Conservation (phyloP, 495 filamentous ascomycete genomes). For the Thermothielavioides terrestris region DNA sequence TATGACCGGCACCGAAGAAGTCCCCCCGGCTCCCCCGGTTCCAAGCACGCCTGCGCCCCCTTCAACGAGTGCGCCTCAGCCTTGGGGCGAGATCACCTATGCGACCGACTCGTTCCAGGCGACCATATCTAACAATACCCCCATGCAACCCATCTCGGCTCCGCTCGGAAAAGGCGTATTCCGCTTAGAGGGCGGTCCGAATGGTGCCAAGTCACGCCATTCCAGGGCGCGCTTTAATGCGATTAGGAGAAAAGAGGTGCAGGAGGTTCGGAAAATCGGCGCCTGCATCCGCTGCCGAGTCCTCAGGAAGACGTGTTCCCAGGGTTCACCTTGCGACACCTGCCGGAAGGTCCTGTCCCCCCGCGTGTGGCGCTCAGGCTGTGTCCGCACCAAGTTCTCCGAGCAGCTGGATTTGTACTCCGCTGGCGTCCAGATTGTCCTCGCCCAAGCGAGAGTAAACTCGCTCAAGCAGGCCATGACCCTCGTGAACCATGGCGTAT, state of each 20-base stretch:
- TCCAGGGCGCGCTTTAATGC: constrained; percentile 60
- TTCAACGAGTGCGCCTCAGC: constrained; percentile 16
- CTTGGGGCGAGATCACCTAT: constrained; percentile 41
- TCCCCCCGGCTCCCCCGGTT: background rate
- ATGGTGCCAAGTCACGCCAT: constrained; percentile 31
- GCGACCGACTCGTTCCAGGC: constrained; percentile 27
- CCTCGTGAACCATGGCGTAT: constrained; percentile 48
- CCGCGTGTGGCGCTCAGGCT: constrained; percentile 71
- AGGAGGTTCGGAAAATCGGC: constrained; percentile 68
- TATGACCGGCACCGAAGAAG: constrained; percentile 8
- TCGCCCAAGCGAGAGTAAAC: constrained; percentile 58
- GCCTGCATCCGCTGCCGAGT: constrained; percentile 83
- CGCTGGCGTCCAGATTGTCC: constrained; percentile 58
- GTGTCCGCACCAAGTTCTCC: constrained; percentile 64
- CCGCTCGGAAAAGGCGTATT: constrained; percentile 31
- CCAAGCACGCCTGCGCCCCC: constrained; percentile 7
- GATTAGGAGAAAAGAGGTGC: constrained; percentile 64
- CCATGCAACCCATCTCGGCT: constrained; percentile 12
- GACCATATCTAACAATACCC: constrained; percentile 2
- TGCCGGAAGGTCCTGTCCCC: constrained; percentile 70
- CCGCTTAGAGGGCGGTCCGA: constrained; percentile 29
- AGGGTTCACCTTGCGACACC: constrained; percentile 71
- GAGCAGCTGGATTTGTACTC: constrained; percentile 67
- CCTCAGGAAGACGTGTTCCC: constrained; percentile 78
- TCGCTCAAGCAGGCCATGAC: constrained; percentile 47